These are phyloP conservation scores for Trichoderma gamsii DNA, from an alignment of 495 filamentous ascomycete species.

Conservation along the genomic window DNA sequence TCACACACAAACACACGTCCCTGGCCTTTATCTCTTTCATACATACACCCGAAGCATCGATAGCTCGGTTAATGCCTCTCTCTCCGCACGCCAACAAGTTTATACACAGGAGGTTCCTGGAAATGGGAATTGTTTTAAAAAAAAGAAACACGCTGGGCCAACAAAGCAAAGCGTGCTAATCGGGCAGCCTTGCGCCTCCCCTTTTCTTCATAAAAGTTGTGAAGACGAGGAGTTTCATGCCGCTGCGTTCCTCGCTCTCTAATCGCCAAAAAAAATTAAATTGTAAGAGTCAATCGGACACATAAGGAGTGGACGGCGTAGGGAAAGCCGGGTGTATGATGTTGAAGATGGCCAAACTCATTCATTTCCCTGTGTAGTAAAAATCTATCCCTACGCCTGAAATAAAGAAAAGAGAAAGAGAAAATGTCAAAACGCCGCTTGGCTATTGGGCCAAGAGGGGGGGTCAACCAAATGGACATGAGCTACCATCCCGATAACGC, in stretches of 20 bases:
- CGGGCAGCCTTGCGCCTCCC: neutral
- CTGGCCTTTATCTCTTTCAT: slow-evolving; percentile 1
- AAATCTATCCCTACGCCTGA: slow-evolving; percentile 30
- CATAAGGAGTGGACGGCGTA: slow-evolving; percentile 43
- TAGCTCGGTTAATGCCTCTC: slow-evolving; percentile 5
- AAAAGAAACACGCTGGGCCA: neutral
- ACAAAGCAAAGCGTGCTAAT: neutral
- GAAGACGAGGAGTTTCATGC: slow-evolving; percentile 3
- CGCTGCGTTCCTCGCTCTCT: slow-evolving; percentile 8
- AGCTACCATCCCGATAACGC: slow-evolving; percentile 43
- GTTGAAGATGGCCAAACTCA: slow-evolving; percentile 26
- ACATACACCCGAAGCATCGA: slow-evolving; percentile 10
- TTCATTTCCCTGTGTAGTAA: slow-evolving; percentile 19
- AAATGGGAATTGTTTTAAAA: slow-evolving; percentile 6
- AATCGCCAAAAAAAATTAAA: slow-evolving; percentile 19
- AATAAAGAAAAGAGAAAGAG: slow-evolving; percentile 25
- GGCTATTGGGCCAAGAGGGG: slow-evolving; percentile 26
- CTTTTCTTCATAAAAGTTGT: neutral
- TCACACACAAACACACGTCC: neutral
- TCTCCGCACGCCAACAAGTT: slow-evolving; percentile 6
- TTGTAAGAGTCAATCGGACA: slow-evolving; percentile 16
- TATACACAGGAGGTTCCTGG: slow-evolving; percentile 9
- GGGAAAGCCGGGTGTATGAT: slow-evolving; percentile 25
- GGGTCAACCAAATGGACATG: slow-evolving; percentile 40
- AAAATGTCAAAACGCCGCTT: slow-evolving; percentile 24